These are phyloP conservation scores for Candolleomyces efflorescens DNA, from an alignment of 768 basidiomycete species.

Conservation along the genomic window DNA sequence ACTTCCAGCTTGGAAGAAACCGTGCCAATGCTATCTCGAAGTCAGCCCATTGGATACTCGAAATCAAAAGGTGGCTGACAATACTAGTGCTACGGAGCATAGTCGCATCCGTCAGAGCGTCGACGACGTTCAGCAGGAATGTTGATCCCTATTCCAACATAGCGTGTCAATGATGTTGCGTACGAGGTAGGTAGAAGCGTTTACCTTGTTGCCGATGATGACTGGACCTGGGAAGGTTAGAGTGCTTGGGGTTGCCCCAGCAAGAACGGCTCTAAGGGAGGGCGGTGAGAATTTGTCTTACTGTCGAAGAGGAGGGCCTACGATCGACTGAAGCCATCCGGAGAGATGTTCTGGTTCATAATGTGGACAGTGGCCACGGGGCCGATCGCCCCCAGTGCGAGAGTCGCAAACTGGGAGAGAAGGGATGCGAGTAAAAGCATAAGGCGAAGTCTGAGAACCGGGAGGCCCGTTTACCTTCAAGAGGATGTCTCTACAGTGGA, in stretches of 20 bases:
- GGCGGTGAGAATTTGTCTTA: not conserved
- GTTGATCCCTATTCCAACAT: constrained; percentile 26
- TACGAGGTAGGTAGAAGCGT: not conserved
- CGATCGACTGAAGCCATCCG: constrained; percentile 13
- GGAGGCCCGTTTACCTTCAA: not conserved
- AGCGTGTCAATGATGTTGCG: not conserved
- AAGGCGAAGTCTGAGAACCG: not conserved
- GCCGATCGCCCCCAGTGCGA: constrained; percentile 1
- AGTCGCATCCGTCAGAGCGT: constrained; percentile 40
- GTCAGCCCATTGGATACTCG: not conserved
- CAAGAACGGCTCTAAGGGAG: not conserved
- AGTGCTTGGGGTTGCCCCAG: constrained; percentile 12
- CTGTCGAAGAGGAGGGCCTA: not conserved
- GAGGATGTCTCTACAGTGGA: not conserved
- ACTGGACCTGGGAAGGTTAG: constrained; percentile 11
- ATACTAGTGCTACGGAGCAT: constrained; percentile 48
- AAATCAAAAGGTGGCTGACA: constrained; percentile 23
- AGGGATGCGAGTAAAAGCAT: not conserved
- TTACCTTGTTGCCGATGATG: constrained; percentile 11
- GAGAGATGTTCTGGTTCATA: constrained; percentile 4
- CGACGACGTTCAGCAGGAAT: constrained; percentile 43
- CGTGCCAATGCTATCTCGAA: constrained; percentile 41
- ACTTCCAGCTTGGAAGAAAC: constrained; percentile 31
- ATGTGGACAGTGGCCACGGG: constrained; percentile 1
- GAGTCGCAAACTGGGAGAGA: not conserved